These are phyloP conservation scores for Pestalotiopsis sp. DNA, from an alignment of 2,329 filamentous ascomycete species.

Conservation along the genomic window DNA sequence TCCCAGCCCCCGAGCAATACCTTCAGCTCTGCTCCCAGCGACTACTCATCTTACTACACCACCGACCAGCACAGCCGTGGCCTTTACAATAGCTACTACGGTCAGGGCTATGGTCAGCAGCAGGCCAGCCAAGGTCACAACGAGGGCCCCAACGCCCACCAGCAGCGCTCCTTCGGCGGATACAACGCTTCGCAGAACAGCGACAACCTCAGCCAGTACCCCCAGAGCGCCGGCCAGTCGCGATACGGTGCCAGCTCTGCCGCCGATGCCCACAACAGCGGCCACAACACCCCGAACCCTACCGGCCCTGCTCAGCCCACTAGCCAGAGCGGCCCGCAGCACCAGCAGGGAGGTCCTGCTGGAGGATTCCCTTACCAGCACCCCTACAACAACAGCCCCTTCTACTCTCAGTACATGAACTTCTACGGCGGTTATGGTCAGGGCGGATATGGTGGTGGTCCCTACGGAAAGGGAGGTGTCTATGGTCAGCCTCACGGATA, in stretches of 20 bases:
- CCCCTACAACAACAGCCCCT: constrained; percentile 62
- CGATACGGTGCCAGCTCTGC: constrained; percentile 59
- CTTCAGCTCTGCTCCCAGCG: constrained; percentile 74
- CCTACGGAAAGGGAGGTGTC: constrained; percentile 58
- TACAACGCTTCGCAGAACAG: constrained; percentile 67
- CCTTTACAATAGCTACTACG: constrained; percentile 80
- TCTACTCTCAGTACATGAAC: constrained; percentile 63
- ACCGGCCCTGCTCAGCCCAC: constrained; percentile 48
- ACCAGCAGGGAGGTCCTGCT: constrained; percentile 34
- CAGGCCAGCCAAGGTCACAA: constrained; percentile 67
- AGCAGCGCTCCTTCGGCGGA: constrained; percentile 71
- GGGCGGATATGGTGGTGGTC: constrained; percentile 49
- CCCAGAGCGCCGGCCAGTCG: constrained; percentile 73
- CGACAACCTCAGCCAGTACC: constrained; percentile 69
- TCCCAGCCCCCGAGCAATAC: constrained; percentile 59
- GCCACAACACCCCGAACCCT: constrained; percentile 89
- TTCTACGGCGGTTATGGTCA: constrained; percentile 58
- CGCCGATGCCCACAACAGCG: constrained; percentile 80
- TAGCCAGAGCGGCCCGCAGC: constrained; percentile 38
- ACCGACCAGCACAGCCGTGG: constrained; percentile 73
- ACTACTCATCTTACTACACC: constrained; percentile 87
- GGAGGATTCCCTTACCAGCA: constrained; percentile 32
- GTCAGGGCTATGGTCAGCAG: constrained; percentile 55
- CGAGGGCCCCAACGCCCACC: constrained; percentile 72
- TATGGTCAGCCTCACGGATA: constrained; percentile 60